Conservation (phyloP, 2,329 filamentous ascomycete species). For the Colletotrichum liaoningense region DNA sequence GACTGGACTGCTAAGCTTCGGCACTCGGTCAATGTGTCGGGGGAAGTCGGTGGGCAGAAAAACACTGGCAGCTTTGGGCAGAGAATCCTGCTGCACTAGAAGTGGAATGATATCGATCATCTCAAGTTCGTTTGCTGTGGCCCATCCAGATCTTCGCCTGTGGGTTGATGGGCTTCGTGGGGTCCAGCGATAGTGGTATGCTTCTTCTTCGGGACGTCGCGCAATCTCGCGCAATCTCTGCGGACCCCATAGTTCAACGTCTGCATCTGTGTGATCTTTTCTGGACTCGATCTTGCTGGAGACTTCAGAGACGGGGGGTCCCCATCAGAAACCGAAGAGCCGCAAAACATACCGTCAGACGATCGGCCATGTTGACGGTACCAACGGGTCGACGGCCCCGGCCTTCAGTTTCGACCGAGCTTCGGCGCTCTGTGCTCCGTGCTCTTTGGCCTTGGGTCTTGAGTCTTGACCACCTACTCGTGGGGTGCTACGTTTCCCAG, state of each 20-base stretch:
- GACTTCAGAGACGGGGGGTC: background rate
- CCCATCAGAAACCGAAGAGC: slow-evolving; percentile 12
- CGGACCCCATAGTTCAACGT: background rate
- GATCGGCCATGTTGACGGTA: background rate
- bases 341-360: background rate
- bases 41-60: background rate
- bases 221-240: slow-evolving; percentile 2
- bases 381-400: background rate
- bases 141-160: background rate
- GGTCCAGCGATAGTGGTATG: background rate
- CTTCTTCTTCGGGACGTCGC: slow-evolving; percentile 3
- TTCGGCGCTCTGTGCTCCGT: background rate
- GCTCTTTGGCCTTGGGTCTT: background rate
- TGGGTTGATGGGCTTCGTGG: slow-evolving; percentile 4
- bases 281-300: background rate
- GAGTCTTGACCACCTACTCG: background rate
- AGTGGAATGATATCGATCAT: slow-evolving; percentile 1
- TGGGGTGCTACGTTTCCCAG: background rate
- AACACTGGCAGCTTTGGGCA: background rate
- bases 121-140: background rate
- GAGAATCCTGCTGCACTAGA: background rate
- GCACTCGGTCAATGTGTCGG: background rate
- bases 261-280: background rate
- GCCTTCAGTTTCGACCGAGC: slow-evolving; percentile 20
- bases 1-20: background rate